phyloP scores from a whole-genome alignment of 1,284 basidiomycete genomes.

The Salmacisia buchloeana region DNA sequence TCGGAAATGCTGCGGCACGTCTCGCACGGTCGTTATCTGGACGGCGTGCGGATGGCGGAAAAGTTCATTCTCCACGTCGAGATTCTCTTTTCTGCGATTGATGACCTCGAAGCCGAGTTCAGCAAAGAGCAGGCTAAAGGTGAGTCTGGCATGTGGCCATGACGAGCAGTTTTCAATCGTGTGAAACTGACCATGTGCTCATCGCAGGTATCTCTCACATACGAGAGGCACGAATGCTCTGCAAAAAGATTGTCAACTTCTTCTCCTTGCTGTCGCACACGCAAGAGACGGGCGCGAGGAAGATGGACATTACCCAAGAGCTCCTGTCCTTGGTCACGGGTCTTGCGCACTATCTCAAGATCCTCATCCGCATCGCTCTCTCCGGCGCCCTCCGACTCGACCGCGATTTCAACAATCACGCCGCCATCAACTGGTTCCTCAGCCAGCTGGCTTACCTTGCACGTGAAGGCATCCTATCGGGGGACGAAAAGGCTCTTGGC shows the following conservation, averaged over 20 bases:
- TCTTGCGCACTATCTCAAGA: slow-evolving; percentile 97
- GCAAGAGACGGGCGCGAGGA: slow-evolving; percentile 77
- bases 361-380: slow-evolving; percentile 93
- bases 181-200: neutral
- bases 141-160: slow-evolving; percentile 56
- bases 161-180: neutral
- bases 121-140: slow-evolving; percentile 61
- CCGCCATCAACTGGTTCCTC: slow-evolving; percentile 82
- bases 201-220: slow-evolving; percentile 78
- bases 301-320: slow-evolving; percentile 95
- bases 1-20: slow-evolving; percentile 94
- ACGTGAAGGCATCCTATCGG: slow-evolving; percentile 51
- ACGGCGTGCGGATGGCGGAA: slow-evolving; percentile 96
- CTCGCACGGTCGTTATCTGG: slow-evolving; percentile 89
- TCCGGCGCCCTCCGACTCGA: slow-evolving; percentile 94
- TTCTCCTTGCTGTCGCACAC: slow-evolving; percentile 96
- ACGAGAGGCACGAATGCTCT: slow-evolving; percentile 94
- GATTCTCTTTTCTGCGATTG: slow-evolving; percentile 92
- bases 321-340: slow-evolving; percentile 96
- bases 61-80: slow-evolving; percentile 98
- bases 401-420: slow-evolving; percentile 72
- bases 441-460: slow-evolving; percentile 86
- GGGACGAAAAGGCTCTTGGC: slow-evolving; percentile 21
- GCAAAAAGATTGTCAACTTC: slow-evolving; percentile 96
- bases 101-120: slow-evolving; percentile 89